Base-by-base conservation (phyloP, 2,329 filamentous ascomycete genomes). In the Alternaria triticina region DNA sequence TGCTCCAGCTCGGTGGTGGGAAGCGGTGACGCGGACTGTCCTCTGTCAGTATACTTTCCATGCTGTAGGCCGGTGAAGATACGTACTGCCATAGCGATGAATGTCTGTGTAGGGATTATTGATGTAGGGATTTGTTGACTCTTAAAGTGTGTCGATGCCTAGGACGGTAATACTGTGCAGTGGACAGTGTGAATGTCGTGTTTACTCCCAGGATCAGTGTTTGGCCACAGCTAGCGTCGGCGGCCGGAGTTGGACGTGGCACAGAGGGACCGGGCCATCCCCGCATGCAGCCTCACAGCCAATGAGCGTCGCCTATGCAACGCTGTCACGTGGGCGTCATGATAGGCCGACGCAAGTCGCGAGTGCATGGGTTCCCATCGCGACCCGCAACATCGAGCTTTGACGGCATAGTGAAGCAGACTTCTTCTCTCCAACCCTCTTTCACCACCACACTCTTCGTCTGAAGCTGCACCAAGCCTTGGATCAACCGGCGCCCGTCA, bases 1-100 rank as follows among this genome's bases (percentile, higher is more conserved):
- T 72, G 60, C 61, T 74, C 62, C 60, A 79, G 73, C 60, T 78
- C 70, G 40, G 71, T 63, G 30, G 76, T 78, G 36, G 75, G 69
- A 60, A 79, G 72, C 59, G 76, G 76, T 71, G 74, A 71, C 68
- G 73, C 62, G 44, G 50, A 60, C 61, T 55, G 23, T 52, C 11
- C 33, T 33, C n/a, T 36, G 57, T 60, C 55, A 62, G 60, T 33
- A 40, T 22, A 30, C 56, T 5, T 13, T 43, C 12, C 20, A 13
- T 36, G 12, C 15, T 22, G 40, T 17, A 27, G 40, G 27, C 20
- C 15, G 40, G 13, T 25, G 17, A 36, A 20, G 36, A n/a, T 27
- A 68, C 73, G 59, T 50, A 77, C 74, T 57, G 74, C 71, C 76
- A 78, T 78, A 66, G 55, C 71, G 69, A 52, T 33, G 61, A 36